These are phyloP conservation scores for Corymbia maculata DNA, from an alignment of 345 rosid genomes.

Conservation along the genomic window DNA sequence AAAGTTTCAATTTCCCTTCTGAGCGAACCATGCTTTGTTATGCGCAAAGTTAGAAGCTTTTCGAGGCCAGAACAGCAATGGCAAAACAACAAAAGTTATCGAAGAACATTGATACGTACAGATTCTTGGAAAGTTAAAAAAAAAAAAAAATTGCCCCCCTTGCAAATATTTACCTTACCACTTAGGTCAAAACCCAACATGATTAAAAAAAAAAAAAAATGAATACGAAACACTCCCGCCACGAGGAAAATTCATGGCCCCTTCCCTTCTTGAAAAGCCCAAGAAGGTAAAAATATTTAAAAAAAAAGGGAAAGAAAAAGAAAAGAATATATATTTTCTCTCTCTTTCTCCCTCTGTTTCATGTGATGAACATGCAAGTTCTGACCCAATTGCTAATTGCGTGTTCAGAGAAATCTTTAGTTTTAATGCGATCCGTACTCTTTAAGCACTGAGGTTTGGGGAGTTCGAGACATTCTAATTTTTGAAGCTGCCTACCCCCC, in stretches of 20 bases:
- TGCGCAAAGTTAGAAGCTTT: background rate
- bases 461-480: constrained; percentile 2
- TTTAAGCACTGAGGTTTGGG: background rate
- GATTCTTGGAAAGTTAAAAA: background rate
- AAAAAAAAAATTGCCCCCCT: background rate
- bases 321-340: too few relatives aligned
- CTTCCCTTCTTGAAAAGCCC: background rate
- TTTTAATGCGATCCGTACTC: background rate
- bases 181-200: background rate
- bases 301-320: accelerated
- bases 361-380: constrained; percentile 1
- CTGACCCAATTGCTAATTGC: background rate
- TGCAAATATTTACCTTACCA: background rate
- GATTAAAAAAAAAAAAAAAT: background rate
- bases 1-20: background rate
- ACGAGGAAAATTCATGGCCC: background rate
- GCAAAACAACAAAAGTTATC: background rate
- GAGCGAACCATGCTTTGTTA: background rate
- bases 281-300: background rate
- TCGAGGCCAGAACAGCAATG: background rate
- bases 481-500: background rate
- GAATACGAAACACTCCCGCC: background rate
- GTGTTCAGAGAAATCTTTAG: background rate
- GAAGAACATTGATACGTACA: background rate
- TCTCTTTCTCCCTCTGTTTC: background rate